Base-by-base conservation (phyloP, 2,329 filamentous ascomycete genomes). In the Gaeumannomyces sp. region DNA sequence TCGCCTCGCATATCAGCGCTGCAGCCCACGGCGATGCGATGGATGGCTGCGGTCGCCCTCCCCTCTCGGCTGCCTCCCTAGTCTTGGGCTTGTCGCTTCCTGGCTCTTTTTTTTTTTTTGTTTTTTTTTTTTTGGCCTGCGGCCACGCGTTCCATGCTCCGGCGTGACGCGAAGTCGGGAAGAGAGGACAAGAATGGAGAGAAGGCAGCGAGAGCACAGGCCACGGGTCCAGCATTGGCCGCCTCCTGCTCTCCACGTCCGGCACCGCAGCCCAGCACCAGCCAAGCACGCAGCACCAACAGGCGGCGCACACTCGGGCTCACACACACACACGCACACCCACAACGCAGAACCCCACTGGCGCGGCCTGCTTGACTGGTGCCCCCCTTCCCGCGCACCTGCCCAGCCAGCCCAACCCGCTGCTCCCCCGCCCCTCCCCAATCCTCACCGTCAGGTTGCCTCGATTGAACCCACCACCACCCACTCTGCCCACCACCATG, bases 301-400 rank as follows among this genome's bases (percentile, higher is more conserved):
- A 16, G 38, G 33, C 33, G 33, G 33, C 33, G 33, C 33, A 33
- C 38, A 19, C 16, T 45, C 38, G 38, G 38, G 38, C 38, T 45
- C 38, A 29, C 57, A 63, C 61, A 64, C 65, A 61, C 65, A 66
- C 65, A 59, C 35, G 4, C 33, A 11, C 33, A 64, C 63, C 61
- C 64, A 65, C 50, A 60, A 63, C 61, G n/a, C 64, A 62, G 61
- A 60, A 65, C 45, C 61, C 45, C 45, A 53, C 45, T n/a, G 33
- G 33, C 33, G 33, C 33, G 33, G 31, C 57, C 59, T 60, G 14
- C 61, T 60, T 66, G 65, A 38, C 58, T 56, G 64, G 61, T 61
- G 33, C 65, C 63, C 63, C 60, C 65, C 64, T 64, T 64, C 64
- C 45, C 45, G 45, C 45, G 45, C 45, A 53, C 45, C 45, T 53